Conservation (phyloP, 2,329 filamentous ascomycete species). For the Chaetomiaceae sp. region DNA sequence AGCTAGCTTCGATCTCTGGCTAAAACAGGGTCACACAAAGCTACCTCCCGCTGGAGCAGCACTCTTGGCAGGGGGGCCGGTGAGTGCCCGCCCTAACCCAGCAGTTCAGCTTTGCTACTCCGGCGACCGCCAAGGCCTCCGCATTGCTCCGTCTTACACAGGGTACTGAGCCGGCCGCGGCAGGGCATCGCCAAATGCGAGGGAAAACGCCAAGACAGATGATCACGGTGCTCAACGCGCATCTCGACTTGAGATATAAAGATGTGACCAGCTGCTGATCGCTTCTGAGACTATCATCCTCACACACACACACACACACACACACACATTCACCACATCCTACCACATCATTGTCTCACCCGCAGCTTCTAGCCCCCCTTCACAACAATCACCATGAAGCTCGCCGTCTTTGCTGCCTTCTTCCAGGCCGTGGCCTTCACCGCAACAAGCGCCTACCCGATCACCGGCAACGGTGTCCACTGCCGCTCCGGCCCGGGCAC, state of each 20-base stretch:
- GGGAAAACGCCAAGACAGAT: background rate
- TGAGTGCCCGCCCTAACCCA: no score
- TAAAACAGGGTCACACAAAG: no score
- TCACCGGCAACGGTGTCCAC: constrained; percentile 12
- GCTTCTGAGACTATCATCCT: background rate
- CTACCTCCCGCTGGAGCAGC: no score
- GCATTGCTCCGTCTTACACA: background rate
- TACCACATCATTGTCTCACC: background rate
- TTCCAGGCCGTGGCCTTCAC: constrained; percentile 1
- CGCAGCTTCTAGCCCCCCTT: no score
- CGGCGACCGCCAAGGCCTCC: background rate
- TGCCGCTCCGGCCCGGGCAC: constrained; percentile 18
- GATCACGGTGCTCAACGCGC: background rate
- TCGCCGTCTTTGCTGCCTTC: constrained; percentile 2
- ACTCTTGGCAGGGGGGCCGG: no score
- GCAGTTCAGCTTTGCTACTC: no score
- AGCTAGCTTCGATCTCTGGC: no score
- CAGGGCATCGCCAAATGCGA: no score
- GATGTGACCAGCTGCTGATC: background rate
- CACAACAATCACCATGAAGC: background rate
- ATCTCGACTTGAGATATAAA: background rate
- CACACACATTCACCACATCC: background rate
- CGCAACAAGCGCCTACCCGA: constrained; percentile 12
- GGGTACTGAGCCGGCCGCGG: no score
- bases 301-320: background rate